These are phyloP conservation scores for Vigna hirtella DNA, from an alignment of 306 rosid genomes.

Conservation along the genomic window DNA sequence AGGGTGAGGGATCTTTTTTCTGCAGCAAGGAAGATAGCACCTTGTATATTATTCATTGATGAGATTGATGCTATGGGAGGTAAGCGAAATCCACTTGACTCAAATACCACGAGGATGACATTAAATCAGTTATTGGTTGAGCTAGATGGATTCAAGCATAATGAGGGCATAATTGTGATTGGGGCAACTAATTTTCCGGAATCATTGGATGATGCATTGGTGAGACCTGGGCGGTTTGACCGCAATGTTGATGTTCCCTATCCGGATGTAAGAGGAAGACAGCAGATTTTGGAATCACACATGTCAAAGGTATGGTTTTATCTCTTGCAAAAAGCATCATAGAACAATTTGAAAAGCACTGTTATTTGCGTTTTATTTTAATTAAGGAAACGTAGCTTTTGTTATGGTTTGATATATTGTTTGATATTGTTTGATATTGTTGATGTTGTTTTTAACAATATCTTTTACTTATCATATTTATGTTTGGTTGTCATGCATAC, in stretches of 20 bases:
- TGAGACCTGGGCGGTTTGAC: constrained; percentile 97
- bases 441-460: too few relatives aligned
- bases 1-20: constrained; percentile 91
- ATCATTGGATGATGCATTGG: constrained; percentile 89
- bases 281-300: constrained; percentile 90
- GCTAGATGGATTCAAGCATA: constrained; percentile 95
- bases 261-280: constrained; percentile 97
- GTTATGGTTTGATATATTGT: too few relatives aligned
- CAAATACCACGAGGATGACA: constrained; percentile 83
- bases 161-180: constrained; percentile 92
- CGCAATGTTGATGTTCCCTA: constrained; percentile 87
- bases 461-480: too few relatives aligned
- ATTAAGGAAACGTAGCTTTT: too few relatives aligned
- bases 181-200: constrained; percentile 94
- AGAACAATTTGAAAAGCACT: too few relatives aligned
- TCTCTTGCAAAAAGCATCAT: background rate
- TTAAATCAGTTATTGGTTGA: constrained; percentile 93
- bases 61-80: constrained; percentile 98
- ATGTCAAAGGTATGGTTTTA: constrained; percentile 80
- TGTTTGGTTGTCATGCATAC: too few relatives aligned
- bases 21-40: constrained; percentile 89
- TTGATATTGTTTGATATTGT: too few relatives aligned
- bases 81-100: constrained; percentile 57
- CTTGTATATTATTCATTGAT: constrained; percentile 91
- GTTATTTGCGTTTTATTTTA: too few relatives aligned